These are phyloP conservation scores for Trametes sp. DNA, from an alignment of 1,284 basidiomycete species.

Conservation along the genomic window DNA sequence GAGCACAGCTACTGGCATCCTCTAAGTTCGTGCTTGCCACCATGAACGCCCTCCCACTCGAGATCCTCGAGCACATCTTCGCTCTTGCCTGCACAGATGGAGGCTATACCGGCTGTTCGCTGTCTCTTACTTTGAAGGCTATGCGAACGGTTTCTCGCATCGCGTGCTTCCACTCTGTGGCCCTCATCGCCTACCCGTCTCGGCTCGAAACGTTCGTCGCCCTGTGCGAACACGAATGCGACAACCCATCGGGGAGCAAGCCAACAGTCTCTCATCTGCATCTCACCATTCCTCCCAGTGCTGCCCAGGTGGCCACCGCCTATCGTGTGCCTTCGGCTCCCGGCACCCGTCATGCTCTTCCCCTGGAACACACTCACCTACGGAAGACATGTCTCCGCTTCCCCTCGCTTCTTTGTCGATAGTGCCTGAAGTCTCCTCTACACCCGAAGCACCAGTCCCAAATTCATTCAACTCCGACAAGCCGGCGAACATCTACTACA, in stretches of 20 bases:
- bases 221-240: neutral
- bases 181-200: slow-evolving; percentile 4
- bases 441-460: too few species aligned
- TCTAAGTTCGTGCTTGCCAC: neutral
- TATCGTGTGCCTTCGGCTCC: too few species aligned
- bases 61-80: neutral
- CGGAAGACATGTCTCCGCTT: too few species aligned
- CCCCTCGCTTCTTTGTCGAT: too few species aligned
- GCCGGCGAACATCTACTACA: too few species aligned
- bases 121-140: neutral
- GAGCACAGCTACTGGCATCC: neutral
- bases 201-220: slow-evolving; percentile 1
- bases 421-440: too few species aligned
- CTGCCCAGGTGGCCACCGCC: too few species aligned
- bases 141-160: slow-evolving; percentile 1
- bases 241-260: neutral
- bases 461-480: too few species aligned
- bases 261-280: neutral
- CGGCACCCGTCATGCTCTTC: too few species aligned
- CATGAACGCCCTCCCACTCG: slow-evolving; percentile 2
- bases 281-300: neutral
- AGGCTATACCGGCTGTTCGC: slow-evolving; percentile 2
- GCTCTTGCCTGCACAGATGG: slow-evolving; percentile 5
- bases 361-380: too few species aligned
- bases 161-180: slow-evolving; percentile 8